These are phyloP conservation scores for Massariosphaeria phaeospora DNA, from an alignment of 495 filamentous ascomycete species.

Conservation along the genomic window DNA sequence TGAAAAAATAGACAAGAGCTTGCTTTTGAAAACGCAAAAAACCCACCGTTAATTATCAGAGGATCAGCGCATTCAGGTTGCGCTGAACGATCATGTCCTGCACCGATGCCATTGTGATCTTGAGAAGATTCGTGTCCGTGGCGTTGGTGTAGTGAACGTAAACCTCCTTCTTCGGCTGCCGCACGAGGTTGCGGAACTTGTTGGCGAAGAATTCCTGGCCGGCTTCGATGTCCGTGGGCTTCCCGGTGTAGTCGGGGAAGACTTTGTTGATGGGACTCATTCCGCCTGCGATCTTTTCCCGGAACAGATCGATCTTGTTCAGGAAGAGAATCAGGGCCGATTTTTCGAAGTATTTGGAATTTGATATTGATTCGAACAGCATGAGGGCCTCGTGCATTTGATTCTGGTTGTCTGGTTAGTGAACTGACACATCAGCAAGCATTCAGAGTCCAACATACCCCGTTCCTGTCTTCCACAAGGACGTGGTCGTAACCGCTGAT, in stretches of 20 bases:
- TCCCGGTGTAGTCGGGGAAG: slow-evolving; percentile 95
- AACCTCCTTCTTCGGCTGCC: slow-evolving; percentile 98
- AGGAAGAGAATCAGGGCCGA: slow-evolving; percentile 98
- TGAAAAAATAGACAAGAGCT: no score
- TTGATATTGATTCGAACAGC: slow-evolving; percentile 98
- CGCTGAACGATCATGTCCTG: slow-evolving; percentile 99
- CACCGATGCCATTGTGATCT: slow-evolving; percentile 94
- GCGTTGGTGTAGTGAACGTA: slow-evolving; percentile 99
- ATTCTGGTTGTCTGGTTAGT: slow-evolving; percentile 49
- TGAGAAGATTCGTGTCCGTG: slow-evolving; percentile 91
- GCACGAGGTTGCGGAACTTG: slow-evolving; percentile 60
- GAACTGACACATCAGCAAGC: background rate
- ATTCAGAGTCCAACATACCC: slow-evolving; percentile 24
- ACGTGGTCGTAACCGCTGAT: slow-evolving; percentile 99
- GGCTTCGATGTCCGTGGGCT: slow-evolving; percentile 41
- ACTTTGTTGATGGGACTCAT: slow-evolving; percentile 99
- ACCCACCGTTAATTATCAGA: no score
- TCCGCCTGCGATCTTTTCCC: slow-evolving; percentile 83
- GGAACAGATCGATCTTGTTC: slow-evolving; percentile 99
- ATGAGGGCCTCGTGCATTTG: slow-evolving; percentile 99
- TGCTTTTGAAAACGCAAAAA: no score
- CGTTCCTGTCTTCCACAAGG: slow-evolving; percentile 74
- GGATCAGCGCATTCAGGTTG: slow-evolving; percentile 88
- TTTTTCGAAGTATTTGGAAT: slow-evolving; percentile 99
- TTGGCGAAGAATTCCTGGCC: slow-evolving; percentile 37